Evolutionary conservation across 495 filamentous ascomycete species (phyloP).

Genomic region (Penicillium argentinense): DNA sequence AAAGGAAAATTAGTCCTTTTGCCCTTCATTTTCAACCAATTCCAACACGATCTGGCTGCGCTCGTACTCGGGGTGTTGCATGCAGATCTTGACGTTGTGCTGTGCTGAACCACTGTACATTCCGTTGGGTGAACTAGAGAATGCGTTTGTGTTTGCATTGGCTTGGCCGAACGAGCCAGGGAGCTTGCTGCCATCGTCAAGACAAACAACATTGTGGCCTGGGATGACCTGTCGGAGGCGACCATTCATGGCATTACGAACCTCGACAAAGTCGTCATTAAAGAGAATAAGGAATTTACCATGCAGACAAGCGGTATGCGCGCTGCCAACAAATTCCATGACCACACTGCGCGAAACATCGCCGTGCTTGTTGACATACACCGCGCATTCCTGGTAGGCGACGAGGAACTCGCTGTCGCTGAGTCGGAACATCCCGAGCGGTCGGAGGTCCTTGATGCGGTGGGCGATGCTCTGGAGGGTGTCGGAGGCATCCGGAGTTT

Average conservation of each 20-base stretch:
- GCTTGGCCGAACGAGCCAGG: constrained; percentile 37
- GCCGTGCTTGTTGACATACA: constrained; percentile 97
- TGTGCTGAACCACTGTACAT: constrained; percentile 18
- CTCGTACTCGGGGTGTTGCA: constrained; percentile 87
- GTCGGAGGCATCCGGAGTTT: constrained; percentile 50
- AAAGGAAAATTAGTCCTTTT: constrained; percentile 58
- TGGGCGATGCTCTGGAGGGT: constrained; percentile 76
- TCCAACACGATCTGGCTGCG: constrained; percentile 85
- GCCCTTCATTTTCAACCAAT: constrained; percentile 91
- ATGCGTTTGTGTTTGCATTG: constrained; percentile 27
- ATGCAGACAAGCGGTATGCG: constrained; percentile 81
- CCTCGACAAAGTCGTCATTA: constrained; percentile 92
- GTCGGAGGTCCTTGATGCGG: constrained; percentile 75
- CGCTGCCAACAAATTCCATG: constrained; percentile 95
- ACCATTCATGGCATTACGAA: constrained; percentile 95
- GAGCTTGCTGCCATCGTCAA: constrained; percentile 77
- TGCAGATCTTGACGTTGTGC: constrained; percentile 84
- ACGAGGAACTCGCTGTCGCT: constrained; percentile 90
- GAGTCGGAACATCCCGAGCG: constrained; percentile 94
- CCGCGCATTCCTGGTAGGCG: constrained; percentile 91
- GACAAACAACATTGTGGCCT: constrained; percentile 78
- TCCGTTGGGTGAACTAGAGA: constrained; percentile 29
- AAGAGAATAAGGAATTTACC: constrained; percentile 72
- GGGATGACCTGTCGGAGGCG: constrained; percentile 90
- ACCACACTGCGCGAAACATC: constrained; percentile 89